Base-by-base conservation (phyloP, 768 basidiomycete genomes). In the Clavaria fumosa region DNA sequence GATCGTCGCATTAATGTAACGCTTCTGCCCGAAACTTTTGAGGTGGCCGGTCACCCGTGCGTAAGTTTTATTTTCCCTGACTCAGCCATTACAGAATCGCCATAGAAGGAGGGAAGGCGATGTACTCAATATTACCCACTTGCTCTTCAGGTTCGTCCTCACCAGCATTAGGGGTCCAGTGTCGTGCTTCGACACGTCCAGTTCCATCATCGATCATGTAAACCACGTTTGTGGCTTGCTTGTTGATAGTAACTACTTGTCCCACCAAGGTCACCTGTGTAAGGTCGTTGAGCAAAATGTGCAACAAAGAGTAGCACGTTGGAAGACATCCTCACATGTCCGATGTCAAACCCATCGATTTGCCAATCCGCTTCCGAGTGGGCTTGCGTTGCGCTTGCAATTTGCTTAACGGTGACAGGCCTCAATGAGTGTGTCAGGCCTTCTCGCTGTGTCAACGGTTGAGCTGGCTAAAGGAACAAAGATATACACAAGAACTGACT, bases 181-280 rank as follows among this genome's bases (percentile, higher is more conserved):
- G 77, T 17, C 82, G 72, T 17, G 75, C 78, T 49, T 85, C 81
- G 14, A 82, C 70, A 30, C 58, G 59, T 15, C 79, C 88, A 2
- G 84, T 83, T 9, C 90, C 88, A 53, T 99, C 93, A 41, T 90
- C 82, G 4, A 99, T 61, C 41, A 61, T 56, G 50, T 86, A 88
- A 23, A 77, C 72, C 40, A 70, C 71, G 47, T 91, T 89, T 2
- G 91, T 96, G 2, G 83, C 66, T 43, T 81, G 78, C 5, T 61
- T 59, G 42, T 76, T 65, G 20, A 84, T 62, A 12, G 72, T 70
- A 7, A 72, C 61, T 3, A 95, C 75, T 47, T 79, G 72, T 2
- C 71, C 86, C 3, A 89, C 77, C 30, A 85, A 47, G 0, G 78
- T 74, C 22, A 89, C 60, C 84, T 89, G 44, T 7, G 20, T 19